phyloP scores from a whole-genome alignment of 2,329 filamentous ascomycete species.

The Neofusicoccum umdonicola region DNA sequence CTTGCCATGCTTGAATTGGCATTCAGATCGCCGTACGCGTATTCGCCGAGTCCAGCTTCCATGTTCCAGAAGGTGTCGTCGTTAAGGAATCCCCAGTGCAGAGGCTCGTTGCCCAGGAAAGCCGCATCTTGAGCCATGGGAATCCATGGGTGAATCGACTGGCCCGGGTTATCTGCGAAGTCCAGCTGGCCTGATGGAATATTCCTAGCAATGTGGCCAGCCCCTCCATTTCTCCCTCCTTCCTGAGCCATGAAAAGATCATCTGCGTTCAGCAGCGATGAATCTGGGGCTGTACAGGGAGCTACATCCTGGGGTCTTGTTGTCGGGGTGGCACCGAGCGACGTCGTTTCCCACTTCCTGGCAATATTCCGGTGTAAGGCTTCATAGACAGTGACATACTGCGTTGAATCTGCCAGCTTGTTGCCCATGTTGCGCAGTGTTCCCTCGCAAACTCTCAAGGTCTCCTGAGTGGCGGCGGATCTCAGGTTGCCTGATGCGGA shows the following conservation, averaged over 20 bases:
- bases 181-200: too few relatives aligned
- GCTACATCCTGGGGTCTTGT: too few relatives aligned
- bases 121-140: neutral
- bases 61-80: slow-evolving; percentile 25
- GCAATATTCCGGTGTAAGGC: slow-evolving; percentile 26
- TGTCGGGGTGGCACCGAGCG: neutral
- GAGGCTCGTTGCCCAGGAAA: neutral
- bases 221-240: too few relatives aligned
- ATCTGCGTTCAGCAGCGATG: neutral
- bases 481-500: slow-evolving; percentile 23
- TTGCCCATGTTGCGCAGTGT: slow-evolving; percentile 27
- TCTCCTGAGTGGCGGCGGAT: slow-evolving; percentile 15
- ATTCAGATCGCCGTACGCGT: slow-evolving; percentile 26
- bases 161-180: neutral
- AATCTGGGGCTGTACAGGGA: too few relatives aligned
- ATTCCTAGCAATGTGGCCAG: too few relatives aligned
- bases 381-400: slow-evolving; percentile 28
- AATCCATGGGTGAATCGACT: neutral
- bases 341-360: neutral
- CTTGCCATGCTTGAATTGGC: neutral
- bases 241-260: neutral
- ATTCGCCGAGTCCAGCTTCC: slow-evolving; percentile 33
- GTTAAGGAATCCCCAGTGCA: slow-evolving; percentile 18
- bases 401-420: slow-evolving; percentile 27
- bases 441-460: slow-evolving; percentile 21